Conservation (phyloP, 768 basidiomycete species). For the Phylloporus arenicola region DNA sequence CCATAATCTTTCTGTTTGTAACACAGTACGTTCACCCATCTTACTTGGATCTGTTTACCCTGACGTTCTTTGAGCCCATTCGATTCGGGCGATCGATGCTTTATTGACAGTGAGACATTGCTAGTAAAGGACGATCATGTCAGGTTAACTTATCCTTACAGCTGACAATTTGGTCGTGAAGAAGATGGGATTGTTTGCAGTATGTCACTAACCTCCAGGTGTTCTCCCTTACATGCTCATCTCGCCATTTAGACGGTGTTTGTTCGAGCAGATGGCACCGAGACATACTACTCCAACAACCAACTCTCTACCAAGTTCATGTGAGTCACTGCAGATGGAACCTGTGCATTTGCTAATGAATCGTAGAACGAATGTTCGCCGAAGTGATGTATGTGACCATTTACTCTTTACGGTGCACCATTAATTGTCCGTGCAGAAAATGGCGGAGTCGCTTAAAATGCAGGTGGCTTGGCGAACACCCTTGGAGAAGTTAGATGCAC, state of each 20-base stretch:
- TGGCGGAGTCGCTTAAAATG: slow-evolving; percentile 59
- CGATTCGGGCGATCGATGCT: slow-evolving; percentile 78
- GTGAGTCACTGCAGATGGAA: slow-evolving; percentile 32
- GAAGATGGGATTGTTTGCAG: slow-evolving; percentile 75
- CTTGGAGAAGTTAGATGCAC: slow-evolving; percentile 60
- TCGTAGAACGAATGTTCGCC: slow-evolving; percentile 61
- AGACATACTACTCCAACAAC: slow-evolving; percentile 79
- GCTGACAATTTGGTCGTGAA: slow-evolving; percentile 72
- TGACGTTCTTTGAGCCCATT: slow-evolving; percentile 47
- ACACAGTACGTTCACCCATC: slow-evolving; percentile 57
- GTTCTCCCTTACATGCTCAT: neutral
- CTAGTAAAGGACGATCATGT: neutral
- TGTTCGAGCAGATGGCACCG: slow-evolving; percentile 64
- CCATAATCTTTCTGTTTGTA: slow-evolving; percentile 79
- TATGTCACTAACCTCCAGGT: slow-evolving; percentile 23
- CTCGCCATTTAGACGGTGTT: slow-evolving; percentile 52
- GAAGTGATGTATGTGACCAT: slow-evolving; percentile 50
- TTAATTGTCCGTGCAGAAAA: slow-evolving; percentile 43
- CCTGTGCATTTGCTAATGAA: neutral
- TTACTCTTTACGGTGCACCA: neutral
- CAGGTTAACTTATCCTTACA: slow-evolving; percentile 20
- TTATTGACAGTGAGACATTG: slow-evolving; percentile 51
- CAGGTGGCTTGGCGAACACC: slow-evolving; percentile 76
- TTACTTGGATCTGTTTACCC: neutral
- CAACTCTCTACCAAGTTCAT: slow-evolving; percentile 73